Evolutionary conservation across 345 rosid genomes (phyloP), one percentile per base, ranked within the genome.

Genomic region (Corchorus olitorius): DNA sequence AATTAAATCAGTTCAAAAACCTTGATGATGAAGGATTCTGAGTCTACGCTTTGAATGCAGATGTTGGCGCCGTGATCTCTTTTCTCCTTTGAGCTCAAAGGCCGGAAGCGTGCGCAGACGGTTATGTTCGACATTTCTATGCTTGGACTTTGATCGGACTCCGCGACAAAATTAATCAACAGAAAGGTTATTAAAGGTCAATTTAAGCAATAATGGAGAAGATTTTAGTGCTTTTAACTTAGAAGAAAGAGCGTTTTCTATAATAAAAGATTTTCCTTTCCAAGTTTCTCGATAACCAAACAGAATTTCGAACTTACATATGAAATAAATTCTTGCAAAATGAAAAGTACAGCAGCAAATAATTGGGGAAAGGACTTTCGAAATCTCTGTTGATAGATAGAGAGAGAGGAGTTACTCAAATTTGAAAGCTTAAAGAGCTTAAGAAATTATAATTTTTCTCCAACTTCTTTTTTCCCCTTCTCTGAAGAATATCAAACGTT

Each of bases 71-170:
- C 81, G 68, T 55, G 79, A 15, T 86, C 93, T 41, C 76, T 84
- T 73, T 80, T 83, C 88, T 94, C 97, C 76, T 81, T 88, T 1
- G 91, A 77, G 76, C 88, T 92, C 78, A 90, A 62, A 6, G 98
- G 97, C 85, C 98, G 78, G 80, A 94, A 89, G 55, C 98, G 92
- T 68, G 88, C 89, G 64, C 97, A 94, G 16, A 94, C 93, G 3
- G 93, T 90, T 49, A 91, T 75, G 63, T 85, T 92, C 35, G 94
- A 79, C 91, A 88, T 87, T 52, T 41, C 73, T 45, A 41, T 27
- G 27, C 55, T 60, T 52, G 33, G 62, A 64, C 52, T n/a, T 19
- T 49, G 34, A 64, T 53, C 13, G 52, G 35, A 50, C 67, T 68
- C 83, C 73, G 71, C 33, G 16, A 67, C 34, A 61, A 62, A 55